A percentile compares a stretch with the other conserved stretches of the same genome.
Evolutionary conservation across 768 basidiomycete genomes (phyloP).

Genomic region (Russula emetica): DNA sequence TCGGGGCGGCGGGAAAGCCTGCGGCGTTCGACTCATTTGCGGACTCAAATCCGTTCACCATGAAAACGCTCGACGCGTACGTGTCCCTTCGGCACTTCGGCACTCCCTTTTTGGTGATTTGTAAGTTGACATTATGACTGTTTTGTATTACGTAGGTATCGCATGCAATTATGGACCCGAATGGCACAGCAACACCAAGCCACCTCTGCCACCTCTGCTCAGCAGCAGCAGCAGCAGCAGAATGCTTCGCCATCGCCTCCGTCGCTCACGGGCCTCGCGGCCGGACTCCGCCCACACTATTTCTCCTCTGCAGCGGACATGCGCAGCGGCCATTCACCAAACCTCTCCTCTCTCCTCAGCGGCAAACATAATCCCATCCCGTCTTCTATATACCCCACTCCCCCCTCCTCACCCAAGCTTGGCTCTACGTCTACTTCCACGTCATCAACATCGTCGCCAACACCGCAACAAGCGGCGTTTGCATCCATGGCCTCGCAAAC

Average conservation of each 20-base stretch:
- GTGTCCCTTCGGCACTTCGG: slow-evolving; percentile 31
- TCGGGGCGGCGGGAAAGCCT: slow-evolving; percentile 35
- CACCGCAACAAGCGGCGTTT: slow-evolving; percentile 46
- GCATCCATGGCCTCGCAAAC: slow-evolving; percentile 81
- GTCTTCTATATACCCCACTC: slow-evolving; percentile 37
- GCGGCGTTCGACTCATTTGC: slow-evolving; percentile 71
- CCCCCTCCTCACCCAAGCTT: slow-evolving; percentile 43
- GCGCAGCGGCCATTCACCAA: slow-evolving; percentile 23
- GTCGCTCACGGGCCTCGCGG: slow-evolving; percentile 32
- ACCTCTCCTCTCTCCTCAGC: slow-evolving; percentile 38
- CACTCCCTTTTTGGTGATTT: slow-evolving; percentile 12
- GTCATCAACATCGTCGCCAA: slow-evolving; percentile 36
- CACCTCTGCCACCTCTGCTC: slow-evolving; percentile 42
- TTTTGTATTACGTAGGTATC: slow-evolving; percentile 43
- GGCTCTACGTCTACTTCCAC: slow-evolving; percentile 30
- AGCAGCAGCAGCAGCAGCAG: slow-evolving; percentile 39
- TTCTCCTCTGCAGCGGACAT: slow-evolving; percentile 34
- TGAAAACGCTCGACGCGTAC: slow-evolving; percentile 81
- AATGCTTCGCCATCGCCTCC: slow-evolving; percentile 24
- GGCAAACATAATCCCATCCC: slow-evolving; percentile 39
- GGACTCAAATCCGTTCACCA: slow-evolving; percentile 77
- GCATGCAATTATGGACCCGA: slow-evolving; percentile 91
- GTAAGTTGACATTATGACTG: slow-evolving; percentile 17
- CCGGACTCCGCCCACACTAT: slow-evolving; percentile 38
- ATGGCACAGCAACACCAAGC: slow-evolving; percentile 67